Conservation (phyloP, 1,139 yeast genomes). For the Taphrina betulina region DNA sequence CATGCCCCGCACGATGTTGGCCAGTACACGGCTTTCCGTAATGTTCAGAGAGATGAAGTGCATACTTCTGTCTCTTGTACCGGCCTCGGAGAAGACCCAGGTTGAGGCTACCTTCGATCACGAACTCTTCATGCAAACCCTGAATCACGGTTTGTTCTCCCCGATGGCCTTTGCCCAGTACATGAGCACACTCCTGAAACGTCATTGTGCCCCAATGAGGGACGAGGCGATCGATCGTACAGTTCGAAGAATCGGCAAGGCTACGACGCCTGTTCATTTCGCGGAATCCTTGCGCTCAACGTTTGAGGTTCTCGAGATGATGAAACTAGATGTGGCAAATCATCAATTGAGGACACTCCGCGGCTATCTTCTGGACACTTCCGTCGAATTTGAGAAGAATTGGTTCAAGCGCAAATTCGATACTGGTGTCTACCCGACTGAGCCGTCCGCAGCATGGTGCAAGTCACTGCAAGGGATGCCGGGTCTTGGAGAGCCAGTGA, state of each 20-base stretch:
- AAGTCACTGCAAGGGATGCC: not conserved
- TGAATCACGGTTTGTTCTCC: conserved; percentile 66
- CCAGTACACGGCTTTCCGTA: conserved; percentile 48
- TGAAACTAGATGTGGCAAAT: conserved; percentile 88
- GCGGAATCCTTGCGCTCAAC: conserved; percentile 77
- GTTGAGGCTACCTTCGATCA: conserved; percentile 77
- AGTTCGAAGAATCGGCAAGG: conserved; percentile 57
- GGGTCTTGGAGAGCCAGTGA: not conserved
- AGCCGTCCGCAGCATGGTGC: conserved; percentile 7
- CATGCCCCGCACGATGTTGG: conserved; percentile 49
- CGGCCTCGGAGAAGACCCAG: conserved; percentile 68
- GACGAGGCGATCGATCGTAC: conserved; percentile 86
- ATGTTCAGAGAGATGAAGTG: conserved; percentile 76
- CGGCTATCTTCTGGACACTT: conserved; percentile 81
- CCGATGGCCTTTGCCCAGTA: conserved; percentile 67
- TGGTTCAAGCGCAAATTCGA: conserved; percentile 41
- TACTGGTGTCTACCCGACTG: conserved; percentile 1
- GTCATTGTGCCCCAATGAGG: conserved; percentile 94
- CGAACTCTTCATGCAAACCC: conserved; percentile 72
- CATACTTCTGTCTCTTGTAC: conserved; percentile 70
- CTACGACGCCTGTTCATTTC: conserved; percentile 46
- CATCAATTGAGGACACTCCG: conserved; percentile 85
- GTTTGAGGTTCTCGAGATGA: conserved; percentile 86
- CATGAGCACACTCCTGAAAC: conserved; percentile 68
- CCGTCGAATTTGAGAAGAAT: conserved; percentile 88